Base-by-base conservation (phyloP, 2,329 filamentous ascomycete species). In the Fusarium begoniae region DNA sequence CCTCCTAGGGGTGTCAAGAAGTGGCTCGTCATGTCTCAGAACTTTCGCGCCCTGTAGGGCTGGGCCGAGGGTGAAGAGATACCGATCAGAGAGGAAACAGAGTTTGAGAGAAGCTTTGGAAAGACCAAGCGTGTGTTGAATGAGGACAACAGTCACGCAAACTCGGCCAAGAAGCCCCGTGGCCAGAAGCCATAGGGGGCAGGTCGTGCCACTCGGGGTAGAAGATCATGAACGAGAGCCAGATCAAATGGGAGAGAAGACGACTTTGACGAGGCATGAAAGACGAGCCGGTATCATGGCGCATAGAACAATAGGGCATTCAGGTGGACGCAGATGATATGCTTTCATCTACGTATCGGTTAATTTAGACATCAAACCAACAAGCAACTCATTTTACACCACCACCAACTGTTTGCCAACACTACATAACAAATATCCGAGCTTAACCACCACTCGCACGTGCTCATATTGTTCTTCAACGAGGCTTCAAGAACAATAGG, bases 11-110 rank as follows among this genome's bases (percentile, higher is more conserved):
- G 86, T 3, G 77, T 86, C 60, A 88, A 87, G 79, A 85, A 86
- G 75, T 93, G 91, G 87, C 82, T 94, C 64, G 89, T 94, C 75
- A 87, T 91, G 79, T 93, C 90, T 70, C 92, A 95, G 82, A 94
- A 91, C 78, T 94, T 93, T 77, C 87, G 92, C 63, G 83, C 87
- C 35, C 78, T 89, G 66, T 90, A 78, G 79, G 67, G 44, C 43
- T 55, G 47, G 71, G 41, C 40, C 57, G 40, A 54, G 20, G 24
- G 43, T 17, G 51, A 48, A 54, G 37, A 41, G 65, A 62, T 66
- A 66, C 37, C 56, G 48, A 54, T 30, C 37, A 73, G 56, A 54
- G 55, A 44, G 24, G 56, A 45, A 26, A 37, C 55, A 10, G 53
- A 28, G 41, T 37, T 56, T 30, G 38, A 43, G 54, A 65, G 44